Evolutionary conservation across 257 asterid genomes (phyloP), one percentile per base, ranked within the genome.

Genomic region (Gentiana dahurica): DNA sequence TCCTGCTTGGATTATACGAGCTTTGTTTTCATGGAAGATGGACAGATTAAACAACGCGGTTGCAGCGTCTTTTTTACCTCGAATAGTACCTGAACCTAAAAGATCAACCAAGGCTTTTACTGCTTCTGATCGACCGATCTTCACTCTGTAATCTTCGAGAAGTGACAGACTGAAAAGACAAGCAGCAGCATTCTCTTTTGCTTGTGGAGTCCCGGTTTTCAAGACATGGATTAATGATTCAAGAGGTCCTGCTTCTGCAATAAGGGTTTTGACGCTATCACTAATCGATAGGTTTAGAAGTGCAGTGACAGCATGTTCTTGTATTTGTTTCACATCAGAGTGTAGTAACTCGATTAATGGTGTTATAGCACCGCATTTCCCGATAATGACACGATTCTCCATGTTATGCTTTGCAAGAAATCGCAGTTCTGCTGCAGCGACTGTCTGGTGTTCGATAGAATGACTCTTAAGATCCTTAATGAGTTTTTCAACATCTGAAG

Each of bases 61-160:
- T 13, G 95, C 91, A 12, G 99, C 97, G 24, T 92, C 99, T 75
- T 88, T 92, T 76, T 83, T 83, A 52, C 97, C 97, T 71, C 99
- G 64, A 32, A 85, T 41, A 6, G 89, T 81, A 38, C 99, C 99
- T 2, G 73, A 69, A 51, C 71, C 79, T 36, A 92, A 71, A 66
- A 92, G 97, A 65, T 81, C 80, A 33, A 92, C 95, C 84, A 92
- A 71, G 0, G 80, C 85, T 72, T 77, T 81, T 39, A 92, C 79
- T 15, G 99, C 99, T 36, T 83, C 90, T 2, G 95, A 85, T 44
- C 84, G 83, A 8, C 99, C 99, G 11, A 88, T 83, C 73, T 81
- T 88, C 50, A 77, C 64, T 63, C 93, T 73, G 77, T 75, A 80
- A 71, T 85, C 99, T 15, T 92, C 97, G 64, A 88, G 53, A 55